These are phyloP conservation scores for Magnolia sinica DNA, from an alignment of 164 flowering plant genomes.

Conservation along the genomic window DNA sequence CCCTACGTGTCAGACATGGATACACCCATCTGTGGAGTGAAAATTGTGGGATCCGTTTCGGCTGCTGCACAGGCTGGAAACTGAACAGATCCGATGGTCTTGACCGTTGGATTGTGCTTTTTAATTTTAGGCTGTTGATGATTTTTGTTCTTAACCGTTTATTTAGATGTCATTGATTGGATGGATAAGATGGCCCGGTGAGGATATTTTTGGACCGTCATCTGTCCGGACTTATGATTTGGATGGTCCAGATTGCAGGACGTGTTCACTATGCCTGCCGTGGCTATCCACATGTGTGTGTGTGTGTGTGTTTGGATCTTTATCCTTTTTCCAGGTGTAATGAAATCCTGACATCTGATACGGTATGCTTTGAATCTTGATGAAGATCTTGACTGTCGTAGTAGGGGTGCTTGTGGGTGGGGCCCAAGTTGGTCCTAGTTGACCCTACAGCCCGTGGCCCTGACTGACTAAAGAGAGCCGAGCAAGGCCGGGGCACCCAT, in stretches of 20 bases:
- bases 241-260: neutral
- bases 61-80: too few relatives aligned
- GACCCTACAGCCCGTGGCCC: too few relatives aligned
- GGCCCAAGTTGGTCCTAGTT: too few relatives aligned
- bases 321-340: neutral
- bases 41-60: too few relatives aligned
- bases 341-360: neutral
- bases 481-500: too few relatives aligned
- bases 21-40: neutral
- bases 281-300: neutral
- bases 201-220: neutral
- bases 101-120: neutral
- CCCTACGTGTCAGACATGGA: neutral
- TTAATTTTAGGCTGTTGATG: neutral
- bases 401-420: neutral
- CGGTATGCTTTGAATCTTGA: neutral
- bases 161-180: too few relatives aligned
- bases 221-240: neutral
- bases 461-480: too few relatives aligned
- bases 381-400: neutral
- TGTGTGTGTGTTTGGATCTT: neutral
- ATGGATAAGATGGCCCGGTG: neutral
- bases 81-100: neutral
- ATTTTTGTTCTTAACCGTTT: too few relatives aligned
- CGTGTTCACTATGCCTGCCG: neutral